Evolutionary conservation across 2,329 filamentous ascomycete species (phyloP).

Genomic region (Colletotrichum nymphaeae): DNA sequence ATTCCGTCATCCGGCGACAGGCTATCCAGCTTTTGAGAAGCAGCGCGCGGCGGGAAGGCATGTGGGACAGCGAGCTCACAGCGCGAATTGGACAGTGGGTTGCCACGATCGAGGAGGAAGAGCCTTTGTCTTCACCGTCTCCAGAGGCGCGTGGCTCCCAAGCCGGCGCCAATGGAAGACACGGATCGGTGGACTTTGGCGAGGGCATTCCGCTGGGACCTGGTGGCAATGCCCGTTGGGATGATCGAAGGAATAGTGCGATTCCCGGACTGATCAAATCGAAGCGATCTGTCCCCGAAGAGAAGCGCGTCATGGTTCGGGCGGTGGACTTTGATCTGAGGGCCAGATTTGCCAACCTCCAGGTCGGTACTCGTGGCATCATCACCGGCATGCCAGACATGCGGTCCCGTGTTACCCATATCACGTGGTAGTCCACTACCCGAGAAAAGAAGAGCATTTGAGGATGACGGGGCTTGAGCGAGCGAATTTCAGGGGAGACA

Average conservation of each 20-base stretch:
- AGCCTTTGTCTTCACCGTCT: slow-evolving; percentile 41
- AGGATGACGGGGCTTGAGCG: background rate
- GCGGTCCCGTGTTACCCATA: slow-evolving; percentile 57
- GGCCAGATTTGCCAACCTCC: slow-evolving; percentile 59
- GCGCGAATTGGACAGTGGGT: slow-evolving; percentile 68
- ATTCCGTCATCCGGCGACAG: slow-evolving; percentile 65
- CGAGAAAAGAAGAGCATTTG: background rate
- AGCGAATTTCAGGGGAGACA: background rate
- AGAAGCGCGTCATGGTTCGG: slow-evolving; percentile 66
- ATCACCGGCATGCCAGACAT: slow-evolving; percentile 57
- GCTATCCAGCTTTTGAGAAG: slow-evolving; percentile 71
- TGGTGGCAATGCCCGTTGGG: slow-evolving; percentile 58
- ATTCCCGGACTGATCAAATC: slow-evolving; percentile 35
- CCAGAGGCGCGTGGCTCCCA: slow-evolving; percentile 41
- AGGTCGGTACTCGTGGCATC: slow-evolving; percentile 66
- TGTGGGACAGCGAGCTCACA: slow-evolving; percentile 75
- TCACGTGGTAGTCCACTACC: slow-evolving; percentile 55
- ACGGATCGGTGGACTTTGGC: slow-evolving; percentile 47
- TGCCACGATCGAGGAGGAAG: slow-evolving; percentile 64
- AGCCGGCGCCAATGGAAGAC: slow-evolving; percentile 38
- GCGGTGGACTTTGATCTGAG: slow-evolving; percentile 68
- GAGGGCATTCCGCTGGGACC: slow-evolving; percentile 48
- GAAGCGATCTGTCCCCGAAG: slow-evolving; percentile 58
- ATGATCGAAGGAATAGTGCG: slow-evolving; percentile 41
- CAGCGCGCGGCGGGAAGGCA: slow-evolving; percentile 72